phyloP scores from a whole-genome alignment of 2,329 filamentous ascomycete species.

The Trichophyton verrucosum region DNA sequence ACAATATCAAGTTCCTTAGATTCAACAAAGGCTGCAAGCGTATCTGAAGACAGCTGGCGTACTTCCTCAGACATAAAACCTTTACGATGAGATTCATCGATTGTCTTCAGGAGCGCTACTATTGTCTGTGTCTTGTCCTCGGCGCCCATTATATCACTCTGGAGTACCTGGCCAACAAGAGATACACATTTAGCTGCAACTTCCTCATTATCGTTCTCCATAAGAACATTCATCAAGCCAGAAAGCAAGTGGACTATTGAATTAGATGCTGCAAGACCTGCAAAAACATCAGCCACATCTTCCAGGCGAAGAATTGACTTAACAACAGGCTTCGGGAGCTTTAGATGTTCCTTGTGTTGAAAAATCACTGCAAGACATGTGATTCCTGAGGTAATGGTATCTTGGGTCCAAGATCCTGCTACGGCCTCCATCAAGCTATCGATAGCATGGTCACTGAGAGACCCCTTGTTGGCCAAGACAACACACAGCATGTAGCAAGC shows the following conservation, averaged over 20 bases:
- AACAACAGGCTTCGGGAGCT: conserved; percentile 56
- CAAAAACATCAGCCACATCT: conserved; percentile 22
- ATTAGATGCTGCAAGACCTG: conserved; percentile 25
- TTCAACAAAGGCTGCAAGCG: conserved; percentile 55
- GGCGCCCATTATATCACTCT: conserved; percentile 22
- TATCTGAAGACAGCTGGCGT: conserved; percentile 52
- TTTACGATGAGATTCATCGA: conserved; percentile 37
- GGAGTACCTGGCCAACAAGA: conserved; percentile 28
- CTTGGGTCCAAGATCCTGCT: conserved; percentile 59
- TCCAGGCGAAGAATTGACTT: conserved; percentile 36
- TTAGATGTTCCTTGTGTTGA: conserved; percentile 60
- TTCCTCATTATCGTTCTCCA: conserved; percentile 13
- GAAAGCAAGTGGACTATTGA: conserved; percentile 25
- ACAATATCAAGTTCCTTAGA: conserved; percentile 47
- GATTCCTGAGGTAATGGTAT: conserved; percentile 61
- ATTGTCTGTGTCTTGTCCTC: conserved; percentile 23
- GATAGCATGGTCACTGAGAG: conserved; percentile 66
- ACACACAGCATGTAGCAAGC: conserved; percentile 86
- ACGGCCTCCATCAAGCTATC: conserved; percentile 83
- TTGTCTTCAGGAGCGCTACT: conserved; percentile 23
- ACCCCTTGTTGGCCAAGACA: conserved; percentile 71
- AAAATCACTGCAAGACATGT: conserved; percentile 71
- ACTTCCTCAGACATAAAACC: conserved; percentile 31
- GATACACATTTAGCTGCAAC: background rate
- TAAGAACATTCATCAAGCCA: conserved; percentile 20